Evolutionary conservation across 2,329 filamentous ascomycete genomes (phyloP).

Genomic region (Curvularia hawaiiensis): DNA sequence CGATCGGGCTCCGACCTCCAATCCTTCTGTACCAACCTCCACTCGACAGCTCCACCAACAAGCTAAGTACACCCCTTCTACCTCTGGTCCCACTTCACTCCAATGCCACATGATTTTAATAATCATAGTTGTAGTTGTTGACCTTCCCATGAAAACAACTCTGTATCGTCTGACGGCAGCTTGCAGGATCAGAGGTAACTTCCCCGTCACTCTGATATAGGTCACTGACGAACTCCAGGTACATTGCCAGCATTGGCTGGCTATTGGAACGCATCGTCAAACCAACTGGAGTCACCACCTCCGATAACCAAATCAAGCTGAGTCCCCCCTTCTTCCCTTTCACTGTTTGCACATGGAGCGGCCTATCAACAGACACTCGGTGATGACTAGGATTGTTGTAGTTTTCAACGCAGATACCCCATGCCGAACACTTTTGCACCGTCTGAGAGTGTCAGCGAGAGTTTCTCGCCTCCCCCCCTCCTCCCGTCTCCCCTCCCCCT

Average conservation of each 20-base stretch:
- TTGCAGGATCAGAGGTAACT: no score
- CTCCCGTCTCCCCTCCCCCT: background rate
- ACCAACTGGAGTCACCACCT: background rate
- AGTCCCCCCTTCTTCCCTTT: background rate
- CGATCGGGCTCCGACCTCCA: background rate
- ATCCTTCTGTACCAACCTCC: background rate
- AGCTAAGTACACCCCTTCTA: background rate
- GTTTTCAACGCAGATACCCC: background rate
- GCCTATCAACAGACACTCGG: background rate
- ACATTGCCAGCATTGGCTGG: background rate
- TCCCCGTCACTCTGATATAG: background rate
- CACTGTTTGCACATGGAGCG: background rate
- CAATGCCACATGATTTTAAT: background rate
- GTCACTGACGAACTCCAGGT: background rate
- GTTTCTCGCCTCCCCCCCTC: background rate
- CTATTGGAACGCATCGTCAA: background rate
- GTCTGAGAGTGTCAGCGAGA: background rate
- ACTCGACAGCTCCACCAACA: background rate
- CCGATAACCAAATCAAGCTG: background rate
- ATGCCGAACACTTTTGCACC: background rate
- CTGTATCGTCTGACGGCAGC: conserved; percentile 1
- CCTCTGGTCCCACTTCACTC: background rate
- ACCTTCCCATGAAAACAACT: background rate
- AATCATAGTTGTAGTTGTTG: conserved; percentile 4
- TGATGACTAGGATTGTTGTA: background rate